phyloP scores from a whole-genome alignment of 2,329 filamentous ascomycete species.

The Balansia obtecta region DNA sequence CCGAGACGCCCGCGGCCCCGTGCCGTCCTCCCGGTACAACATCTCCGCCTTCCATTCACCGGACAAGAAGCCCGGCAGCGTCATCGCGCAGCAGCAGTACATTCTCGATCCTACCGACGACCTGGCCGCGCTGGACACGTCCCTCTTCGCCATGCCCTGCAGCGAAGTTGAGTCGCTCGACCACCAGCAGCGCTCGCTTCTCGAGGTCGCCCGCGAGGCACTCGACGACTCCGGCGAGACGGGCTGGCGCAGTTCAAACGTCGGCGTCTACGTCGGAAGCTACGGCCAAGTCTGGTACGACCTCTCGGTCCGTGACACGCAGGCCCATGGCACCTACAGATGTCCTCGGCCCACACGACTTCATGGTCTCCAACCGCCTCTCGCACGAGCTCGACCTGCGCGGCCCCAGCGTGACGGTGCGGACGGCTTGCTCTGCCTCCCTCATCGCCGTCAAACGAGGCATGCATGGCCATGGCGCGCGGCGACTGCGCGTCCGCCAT shows the following conservation, averaged over 20 bases:
- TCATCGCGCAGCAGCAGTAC: constrained; percentile 12
- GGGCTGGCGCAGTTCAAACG: constrained; percentile 13
- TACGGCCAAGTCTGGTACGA: constrained; percentile 18
- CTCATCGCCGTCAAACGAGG: constrained; percentile 23
- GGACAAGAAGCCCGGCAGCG: neutral
- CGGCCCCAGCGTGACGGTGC: constrained; percentile 20
- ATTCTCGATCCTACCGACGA: constrained; percentile 14
- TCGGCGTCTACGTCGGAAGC: constrained; percentile 17
- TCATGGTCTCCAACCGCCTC: constrained; percentile 19
- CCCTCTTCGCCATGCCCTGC: constrained; percentile 17
- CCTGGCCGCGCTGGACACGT: constrained; percentile 16
- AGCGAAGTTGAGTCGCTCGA: constrained; percentile 18
- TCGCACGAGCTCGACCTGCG: constrained; percentile 21
- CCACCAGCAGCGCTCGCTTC: constrained; percentile 16
- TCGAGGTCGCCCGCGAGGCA: constrained; percentile 17
- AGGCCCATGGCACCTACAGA: constrained; percentile 10
- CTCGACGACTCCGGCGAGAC: constrained; percentile 16
- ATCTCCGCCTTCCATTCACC: neutral
- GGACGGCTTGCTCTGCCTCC: constrained; percentile 28
- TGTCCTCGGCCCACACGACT: constrained; percentile 13
- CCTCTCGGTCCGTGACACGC: constrained; percentile 10
- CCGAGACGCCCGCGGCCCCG: constrained; percentile 3
- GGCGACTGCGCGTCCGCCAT: constrained; percentile 17
- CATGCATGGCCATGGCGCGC: constrained; percentile 16
- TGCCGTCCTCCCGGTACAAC: neutral